Conservation (phyloP, 2,329 filamentous ascomycete genomes). For the Fusarium humuli region DNA sequence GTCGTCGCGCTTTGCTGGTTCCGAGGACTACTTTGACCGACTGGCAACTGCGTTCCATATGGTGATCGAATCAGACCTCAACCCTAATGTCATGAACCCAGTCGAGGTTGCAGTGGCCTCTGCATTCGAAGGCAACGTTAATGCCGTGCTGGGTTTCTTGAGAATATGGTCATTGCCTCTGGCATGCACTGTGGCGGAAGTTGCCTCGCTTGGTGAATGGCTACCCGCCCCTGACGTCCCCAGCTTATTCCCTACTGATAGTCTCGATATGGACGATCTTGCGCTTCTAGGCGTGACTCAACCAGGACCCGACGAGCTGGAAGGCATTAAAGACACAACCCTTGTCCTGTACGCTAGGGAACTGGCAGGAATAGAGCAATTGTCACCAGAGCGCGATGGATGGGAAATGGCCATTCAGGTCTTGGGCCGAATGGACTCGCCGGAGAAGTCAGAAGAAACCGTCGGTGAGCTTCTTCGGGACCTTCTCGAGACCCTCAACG, state of each 20-base stretch:
- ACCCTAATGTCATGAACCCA: conserved; percentile 78
- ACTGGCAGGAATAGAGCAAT: conserved; percentile 67
- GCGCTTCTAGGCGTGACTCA: conserved; percentile 80
- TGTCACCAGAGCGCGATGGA: conserved; percentile 70
- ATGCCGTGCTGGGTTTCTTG: conserved; percentile 79
- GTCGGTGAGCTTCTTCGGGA: conserved; percentile 78
- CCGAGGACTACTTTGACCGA: conserved; percentile 78
- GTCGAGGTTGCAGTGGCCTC: conserved; percentile 86
- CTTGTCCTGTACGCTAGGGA: conserved; percentile 80
- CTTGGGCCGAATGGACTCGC: conserved; percentile 82
- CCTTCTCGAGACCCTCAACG: conserved; percentile 69
- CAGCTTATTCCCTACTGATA: conserved; percentile 68
- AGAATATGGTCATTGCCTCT: conserved; percentile 84
- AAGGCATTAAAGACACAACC: conserved; percentile 82
- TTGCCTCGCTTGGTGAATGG: conserved; percentile 88
- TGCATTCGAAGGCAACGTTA: conserved; percentile 83
- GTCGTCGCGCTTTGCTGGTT: conserved; percentile 60
- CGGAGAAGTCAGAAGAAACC: conserved; percentile 75
- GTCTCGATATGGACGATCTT: conserved; percentile 84
- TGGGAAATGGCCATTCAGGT: conserved; percentile 92
- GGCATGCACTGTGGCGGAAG: conserved; percentile 81
- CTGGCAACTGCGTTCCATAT: conserved; percentile 78
- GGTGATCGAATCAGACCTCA: conserved; percentile 76
- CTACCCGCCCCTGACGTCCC: conserved; percentile 62
- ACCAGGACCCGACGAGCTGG: conserved; percentile 67